Conservation (phyloP, 78 protist genomes). For the Diacronema lutheri region DNA sequence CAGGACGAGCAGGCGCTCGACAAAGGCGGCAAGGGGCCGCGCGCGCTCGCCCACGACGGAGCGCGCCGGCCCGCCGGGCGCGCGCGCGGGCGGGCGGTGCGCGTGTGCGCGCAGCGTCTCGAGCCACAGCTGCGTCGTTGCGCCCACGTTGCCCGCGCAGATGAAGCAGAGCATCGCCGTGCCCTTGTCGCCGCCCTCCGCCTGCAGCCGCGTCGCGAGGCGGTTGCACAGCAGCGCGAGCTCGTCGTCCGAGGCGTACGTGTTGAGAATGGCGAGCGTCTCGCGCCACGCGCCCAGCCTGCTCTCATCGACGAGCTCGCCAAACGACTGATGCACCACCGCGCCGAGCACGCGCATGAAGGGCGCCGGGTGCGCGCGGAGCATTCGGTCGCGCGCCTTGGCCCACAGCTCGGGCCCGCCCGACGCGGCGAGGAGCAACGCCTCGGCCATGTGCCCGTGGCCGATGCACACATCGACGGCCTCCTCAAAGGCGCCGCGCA, state of each 20-base stretch:
- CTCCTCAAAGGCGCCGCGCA: slow-evolving; percentile 55
- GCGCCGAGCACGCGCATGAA: slow-evolving; percentile 42
- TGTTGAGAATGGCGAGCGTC: slow-evolving; percentile 56
- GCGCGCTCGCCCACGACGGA: not conserved
- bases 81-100: too few relatives aligned
- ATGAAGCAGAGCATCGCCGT: slow-evolving; percentile 72
- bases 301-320: slow-evolving; percentile 33
- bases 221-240: slow-evolving; percentile 48
- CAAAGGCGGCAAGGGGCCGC: not conserved
- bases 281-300: slow-evolving; percentile 57
- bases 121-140: slow-evolving; percentile 58
- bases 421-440: slow-evolving; percentile 65
- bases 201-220: slow-evolving; percentile 57
- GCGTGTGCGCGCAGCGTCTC: not conserved
- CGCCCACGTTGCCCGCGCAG: slow-evolving; percentile 73
- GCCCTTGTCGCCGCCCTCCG: slow-evolving; percentile 38
- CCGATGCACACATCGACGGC: slow-evolving; percentile 69
- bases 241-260: slow-evolving; percentile 61
- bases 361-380: slow-evolving; percentile 33
- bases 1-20: not conserved
- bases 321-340: slow-evolving; percentile 54
- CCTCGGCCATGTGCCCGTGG: slow-evolving; percentile 68
- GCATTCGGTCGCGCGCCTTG: slow-evolving; percentile 47
- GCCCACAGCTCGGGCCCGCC: slow-evolving; percentile 51
- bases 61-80: not conserved